Evolutionary conservation across 2,329 filamentous ascomycete species (phyloP).

Genomic region (Cryoendolithus antarcticus): DNA sequence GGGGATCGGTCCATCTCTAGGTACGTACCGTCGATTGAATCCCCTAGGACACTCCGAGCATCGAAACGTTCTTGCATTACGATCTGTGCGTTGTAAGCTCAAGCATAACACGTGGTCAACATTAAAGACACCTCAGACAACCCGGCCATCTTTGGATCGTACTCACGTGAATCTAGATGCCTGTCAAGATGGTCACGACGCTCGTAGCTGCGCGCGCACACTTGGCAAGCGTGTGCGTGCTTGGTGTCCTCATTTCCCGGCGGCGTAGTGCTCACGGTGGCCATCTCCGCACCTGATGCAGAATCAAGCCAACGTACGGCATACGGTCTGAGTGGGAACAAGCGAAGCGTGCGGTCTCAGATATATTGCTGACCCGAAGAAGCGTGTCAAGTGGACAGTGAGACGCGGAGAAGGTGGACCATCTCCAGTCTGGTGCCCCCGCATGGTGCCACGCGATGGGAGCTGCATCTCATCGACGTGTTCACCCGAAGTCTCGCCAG

Average conservation of each 20-base stretch:
- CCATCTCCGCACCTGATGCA: neutral
- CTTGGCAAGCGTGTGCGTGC: conserved; percentile 13
- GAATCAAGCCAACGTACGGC: too few species aligned
- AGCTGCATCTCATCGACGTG: too few species aligned
- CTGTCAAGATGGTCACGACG: conserved; percentile 20
- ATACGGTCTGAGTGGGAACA: too few species aligned
- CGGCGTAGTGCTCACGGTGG: neutral
- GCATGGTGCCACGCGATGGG: too few species aligned
- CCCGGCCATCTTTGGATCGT: neutral
- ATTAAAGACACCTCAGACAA: neutral
- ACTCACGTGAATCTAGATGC: conserved; percentile 21
- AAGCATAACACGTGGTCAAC: neutral
- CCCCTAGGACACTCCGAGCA: conserved; percentile 19
- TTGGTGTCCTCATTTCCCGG: neutral
- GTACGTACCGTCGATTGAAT: conserved; percentile 14
- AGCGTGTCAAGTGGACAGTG: too few species aligned
- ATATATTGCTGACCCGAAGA: too few species aligned
- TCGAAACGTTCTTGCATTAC: conserved; percentile 20
- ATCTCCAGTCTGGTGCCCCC: too few species aligned
- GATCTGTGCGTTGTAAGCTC: conserved; percentile 6
- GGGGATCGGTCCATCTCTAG: neutral
- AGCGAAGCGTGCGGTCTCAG: too few species aligned
- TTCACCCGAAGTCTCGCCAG: too few species aligned
- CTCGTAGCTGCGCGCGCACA: conserved; percentile 19
- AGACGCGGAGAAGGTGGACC: too few species aligned